phyloP scores from a whole-genome alignment of 116 monocot genomes.

The Trichopus zeylanicus region DNA sequence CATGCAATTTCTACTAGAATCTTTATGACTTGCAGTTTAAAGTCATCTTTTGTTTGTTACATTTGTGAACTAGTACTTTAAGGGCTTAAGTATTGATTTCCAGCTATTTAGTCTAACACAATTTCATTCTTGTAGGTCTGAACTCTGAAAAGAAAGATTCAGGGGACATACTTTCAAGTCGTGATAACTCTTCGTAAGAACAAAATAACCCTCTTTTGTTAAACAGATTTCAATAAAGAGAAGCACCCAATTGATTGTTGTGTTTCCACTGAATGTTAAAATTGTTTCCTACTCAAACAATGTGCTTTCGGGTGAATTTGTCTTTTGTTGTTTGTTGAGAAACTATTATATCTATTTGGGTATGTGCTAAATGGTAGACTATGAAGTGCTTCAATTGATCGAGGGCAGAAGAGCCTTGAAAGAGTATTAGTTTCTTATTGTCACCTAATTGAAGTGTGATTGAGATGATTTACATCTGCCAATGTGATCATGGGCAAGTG shows the following conservation, averaged over 20 bases:
- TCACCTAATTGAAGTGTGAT: too few species aligned
- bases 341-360: neutral
- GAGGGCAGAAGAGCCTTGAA: too few species aligned
- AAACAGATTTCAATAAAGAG: neutral
- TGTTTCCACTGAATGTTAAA: neutral
- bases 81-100: neutral
- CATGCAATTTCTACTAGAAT: too few species aligned
- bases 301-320: neutral
- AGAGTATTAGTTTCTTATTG: too few species aligned
- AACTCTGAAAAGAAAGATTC: constrained; percentile 52
- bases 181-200: constrained; percentile 71
- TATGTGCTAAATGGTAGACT: neutral
- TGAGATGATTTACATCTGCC: too few species aligned
- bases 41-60: neutral
- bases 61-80: neutral
- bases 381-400: neutral
- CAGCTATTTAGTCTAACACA: neutral
- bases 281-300: neutral
- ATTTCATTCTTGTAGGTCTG: constrained; percentile 27
- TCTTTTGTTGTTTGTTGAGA: neutral
- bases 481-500: too few species aligned
- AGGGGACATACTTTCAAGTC: constrained; percentile 29
- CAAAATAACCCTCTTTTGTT: neutral
- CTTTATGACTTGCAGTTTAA: neutral
- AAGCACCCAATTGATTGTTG: neutral